Percentiles rank a stretch among this genome's conserved stretches.
These are phyloP conservation scores for Cytospora chrysosperma DNA, from an alignment of 2,329 filamentous ascomycete genomes.

Conservation along the genomic window DNA sequence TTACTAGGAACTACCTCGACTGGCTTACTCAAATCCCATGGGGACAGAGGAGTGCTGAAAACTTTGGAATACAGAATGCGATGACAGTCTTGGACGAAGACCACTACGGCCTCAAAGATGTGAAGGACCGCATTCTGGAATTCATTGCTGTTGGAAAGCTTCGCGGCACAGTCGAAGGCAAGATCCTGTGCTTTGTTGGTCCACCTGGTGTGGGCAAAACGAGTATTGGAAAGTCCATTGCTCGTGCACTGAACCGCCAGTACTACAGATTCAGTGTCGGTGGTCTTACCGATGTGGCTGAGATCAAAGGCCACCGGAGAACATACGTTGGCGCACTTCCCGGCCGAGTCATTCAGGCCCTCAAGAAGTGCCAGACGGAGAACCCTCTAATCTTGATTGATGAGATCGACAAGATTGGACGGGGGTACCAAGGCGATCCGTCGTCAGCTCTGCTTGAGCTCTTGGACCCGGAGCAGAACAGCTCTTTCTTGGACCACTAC, in stretches of 20 bases:
- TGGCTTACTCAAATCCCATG: constrained; percentile 98
- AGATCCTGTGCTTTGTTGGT: constrained; percentile 96
- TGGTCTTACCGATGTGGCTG: constrained; percentile 93
- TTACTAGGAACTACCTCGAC: constrained; percentile 96
- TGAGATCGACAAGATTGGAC: constrained; percentile 96
- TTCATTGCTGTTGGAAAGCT: constrained; percentile 98
- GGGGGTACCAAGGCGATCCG: constrained; percentile 94
- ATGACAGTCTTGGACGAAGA: constrained; percentile 91
- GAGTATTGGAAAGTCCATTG: constrained; percentile 97
- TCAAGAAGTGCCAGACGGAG: constrained; percentile 99
- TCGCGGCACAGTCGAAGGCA: constrained; percentile 93
- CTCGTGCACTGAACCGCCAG: constrained; percentile 86
- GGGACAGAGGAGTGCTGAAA: constrained; percentile 93
- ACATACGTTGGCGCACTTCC: constrained; percentile 96
- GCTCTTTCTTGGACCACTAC: constrained; percentile 95
- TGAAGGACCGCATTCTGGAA: constrained; percentile 96
- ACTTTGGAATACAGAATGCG: constrained; percentile 92
- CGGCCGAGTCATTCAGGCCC: constrained; percentile 92
- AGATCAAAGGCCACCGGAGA: constrained; percentile 95
- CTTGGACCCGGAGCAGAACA: constrained; percentile 96
- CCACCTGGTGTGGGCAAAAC: constrained; percentile 98
- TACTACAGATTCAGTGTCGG: constrained; percentile 99
- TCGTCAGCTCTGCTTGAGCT: constrained; percentile 91
- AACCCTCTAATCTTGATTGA: constrained; percentile 96
- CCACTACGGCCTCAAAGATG: constrained; percentile 94